These are phyloP conservation scores for Ganoderma leucocontextum DNA, from an alignment of 1,284 basidiomycete species.

Conservation along the genomic window DNA sequence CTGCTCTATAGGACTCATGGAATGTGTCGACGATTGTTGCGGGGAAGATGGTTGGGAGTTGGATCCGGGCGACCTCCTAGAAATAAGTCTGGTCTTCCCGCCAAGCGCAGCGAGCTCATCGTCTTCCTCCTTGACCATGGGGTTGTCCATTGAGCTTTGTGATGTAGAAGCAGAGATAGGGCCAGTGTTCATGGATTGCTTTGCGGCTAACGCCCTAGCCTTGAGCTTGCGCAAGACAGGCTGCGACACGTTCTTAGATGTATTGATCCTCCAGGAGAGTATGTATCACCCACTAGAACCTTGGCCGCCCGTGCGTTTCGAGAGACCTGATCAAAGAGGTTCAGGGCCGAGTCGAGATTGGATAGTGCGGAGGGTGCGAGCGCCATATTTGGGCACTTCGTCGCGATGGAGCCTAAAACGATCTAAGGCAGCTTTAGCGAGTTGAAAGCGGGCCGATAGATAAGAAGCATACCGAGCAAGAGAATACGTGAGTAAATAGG, in stretches of 20 bases:
- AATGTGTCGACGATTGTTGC: conserved; percentile 35
- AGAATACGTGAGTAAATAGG: conserved; percentile 76
- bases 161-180: conserved; percentile 18
- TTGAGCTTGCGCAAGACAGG: conserved; percentile 66
- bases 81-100: conserved; percentile 67
- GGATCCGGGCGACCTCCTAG: conserved; percentile 57
- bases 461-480: conserved; percentile 62
- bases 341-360: conserved; percentile 67
- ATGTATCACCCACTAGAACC: conserved; percentile 57
- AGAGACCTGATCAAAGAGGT: conserved; percentile 61
- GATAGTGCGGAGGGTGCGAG: conserved; percentile 68
- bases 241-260: conserved; percentile 42
- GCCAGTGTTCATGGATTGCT: conserved; percentile 17
- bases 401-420: conserved; percentile 71
- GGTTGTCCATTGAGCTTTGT: conserved; percentile 35
- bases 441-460: background rate
- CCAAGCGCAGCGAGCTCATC: conserved; percentile 67
- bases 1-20: conserved; percentile 36
- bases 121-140: conserved; percentile 59
- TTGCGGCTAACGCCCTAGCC: conserved; percentile 50
- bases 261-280: background rate
- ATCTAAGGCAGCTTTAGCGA: conserved; percentile 51
- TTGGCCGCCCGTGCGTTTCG: conserved; percentile 61
- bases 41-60: conserved; percentile 49
- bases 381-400: conserved; percentile 65